phyloP scores from a whole-genome alignment of 805 yeast species.

The Candida bentonensis region DNA sequence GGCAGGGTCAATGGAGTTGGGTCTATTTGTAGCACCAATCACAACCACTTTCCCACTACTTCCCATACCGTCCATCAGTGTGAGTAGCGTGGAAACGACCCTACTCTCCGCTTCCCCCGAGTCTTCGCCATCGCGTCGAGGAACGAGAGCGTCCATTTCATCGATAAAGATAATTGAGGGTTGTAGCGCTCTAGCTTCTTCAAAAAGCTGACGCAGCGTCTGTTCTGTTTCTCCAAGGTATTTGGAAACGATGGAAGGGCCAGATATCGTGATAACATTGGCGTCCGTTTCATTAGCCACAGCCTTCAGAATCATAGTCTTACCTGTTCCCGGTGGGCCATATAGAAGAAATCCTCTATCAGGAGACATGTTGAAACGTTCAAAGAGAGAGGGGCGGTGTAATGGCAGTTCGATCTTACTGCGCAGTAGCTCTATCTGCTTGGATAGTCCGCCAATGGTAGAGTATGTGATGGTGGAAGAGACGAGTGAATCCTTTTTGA shows the following conservation, averaged over 20 bases:
- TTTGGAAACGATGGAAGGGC: conserved; percentile 84
- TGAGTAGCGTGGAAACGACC: conserved; percentile 76
- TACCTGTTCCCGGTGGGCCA: conserved; percentile 98
- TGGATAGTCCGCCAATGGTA: conserved; percentile 60
- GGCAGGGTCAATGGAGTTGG: conserved; percentile 77
- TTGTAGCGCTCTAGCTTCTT: conserved; percentile 73
- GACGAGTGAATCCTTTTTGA: not conserved
- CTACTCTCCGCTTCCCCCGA: conserved; percentile 83
- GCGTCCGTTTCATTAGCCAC: conserved; percentile 66
- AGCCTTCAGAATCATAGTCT: conserved; percentile 73
- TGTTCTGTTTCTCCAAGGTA: conserved; percentile 91
- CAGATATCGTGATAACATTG: conserved; percentile 74
- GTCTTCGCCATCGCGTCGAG: conserved; percentile 70
- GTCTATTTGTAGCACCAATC: conserved; percentile 92
- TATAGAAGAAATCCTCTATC: conserved; percentile 88
- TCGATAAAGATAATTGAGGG: conserved; percentile 85
- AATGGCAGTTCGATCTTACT: conserved; percentile 70
- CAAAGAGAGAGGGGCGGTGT: conserved; percentile 59
- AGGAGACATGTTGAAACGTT: conserved; percentile 78
- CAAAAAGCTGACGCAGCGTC: conserved; percentile 64
- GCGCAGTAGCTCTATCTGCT: conserved; percentile 46
- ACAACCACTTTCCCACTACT: conserved; percentile 98
- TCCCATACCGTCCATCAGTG: conserved; percentile 98
- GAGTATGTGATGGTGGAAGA: not conserved
- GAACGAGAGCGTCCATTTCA: conserved; percentile 87